Evolutionary conservation across 2,329 filamentous ascomycete genomes (phyloP).

Genomic region (Metarhizium guizhouense): DNA sequence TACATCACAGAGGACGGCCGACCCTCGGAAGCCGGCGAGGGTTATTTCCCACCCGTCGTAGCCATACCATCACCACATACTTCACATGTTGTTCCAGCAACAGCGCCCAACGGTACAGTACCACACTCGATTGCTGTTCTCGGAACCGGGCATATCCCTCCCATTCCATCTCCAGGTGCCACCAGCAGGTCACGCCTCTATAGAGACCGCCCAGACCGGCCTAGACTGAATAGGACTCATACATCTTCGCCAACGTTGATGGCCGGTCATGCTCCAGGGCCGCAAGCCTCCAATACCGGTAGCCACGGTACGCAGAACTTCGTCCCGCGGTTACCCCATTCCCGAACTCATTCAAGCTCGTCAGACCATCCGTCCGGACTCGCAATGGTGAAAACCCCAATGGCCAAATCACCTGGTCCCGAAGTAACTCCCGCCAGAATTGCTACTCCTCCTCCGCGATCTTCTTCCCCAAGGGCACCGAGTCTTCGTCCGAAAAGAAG

Average conservation of each 20-base stretch:
- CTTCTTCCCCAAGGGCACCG: slow-evolving; percentile 39
- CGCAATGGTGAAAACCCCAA: slow-evolving; percentile 39
- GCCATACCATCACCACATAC: slow-evolving; percentile 31
- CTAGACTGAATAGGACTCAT: slow-evolving; percentile 59
- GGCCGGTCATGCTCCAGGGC: slow-evolving; percentile 20
- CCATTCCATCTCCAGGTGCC: slow-evolving; percentile 74
- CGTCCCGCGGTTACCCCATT: slow-evolving; percentile 34
- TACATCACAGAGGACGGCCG: slow-evolving; percentile 54
- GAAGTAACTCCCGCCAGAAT: slow-evolving; percentile 33
- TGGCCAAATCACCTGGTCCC: slow-evolving; percentile 45
- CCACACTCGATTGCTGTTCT: slow-evolving; percentile 70
- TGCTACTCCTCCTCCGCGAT: slow-evolving; percentile 42
- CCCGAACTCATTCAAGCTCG: slow-evolving; percentile 50
- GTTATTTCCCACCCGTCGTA: slow-evolving; percentile 72
- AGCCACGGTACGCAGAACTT: slow-evolving; percentile 25
- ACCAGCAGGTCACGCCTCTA: slow-evolving; percentile 41
- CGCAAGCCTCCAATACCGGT: slow-evolving; percentile 19
- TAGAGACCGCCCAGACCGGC: slow-evolving; percentile 48
- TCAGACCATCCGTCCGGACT: slow-evolving; percentile 40
- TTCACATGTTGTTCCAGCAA: slow-evolving; percentile 28
- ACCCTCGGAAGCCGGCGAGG: slow-evolving; percentile 60
- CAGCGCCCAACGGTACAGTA: slow-evolving; percentile 22
- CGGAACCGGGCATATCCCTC: slow-evolving; percentile 68
- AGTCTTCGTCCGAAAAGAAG: slow-evolving; percentile 38
- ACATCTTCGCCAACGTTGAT: slow-evolving; percentile 70